Evolutionary conservation across 2,329 filamentous ascomycete species (phyloP).

Genomic region (Aspergillus pseudoviridinutans): DNA sequence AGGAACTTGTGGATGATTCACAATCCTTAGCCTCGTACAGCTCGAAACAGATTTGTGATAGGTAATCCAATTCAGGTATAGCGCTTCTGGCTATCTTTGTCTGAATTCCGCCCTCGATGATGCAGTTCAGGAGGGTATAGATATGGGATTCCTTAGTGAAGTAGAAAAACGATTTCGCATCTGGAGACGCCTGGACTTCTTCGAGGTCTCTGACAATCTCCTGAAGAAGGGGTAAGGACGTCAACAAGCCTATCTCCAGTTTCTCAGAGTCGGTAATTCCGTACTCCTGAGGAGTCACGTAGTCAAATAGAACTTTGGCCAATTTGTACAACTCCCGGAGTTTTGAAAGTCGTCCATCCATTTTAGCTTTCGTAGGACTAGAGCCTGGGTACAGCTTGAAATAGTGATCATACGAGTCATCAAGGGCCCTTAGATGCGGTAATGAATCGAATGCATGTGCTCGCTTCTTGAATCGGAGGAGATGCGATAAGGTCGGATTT

Average conservation of each 20-base stretch:
- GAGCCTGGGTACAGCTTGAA: constrained; percentile 86
- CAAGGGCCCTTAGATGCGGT: constrained; percentile 42
- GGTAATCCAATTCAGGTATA: constrained; percentile 95
- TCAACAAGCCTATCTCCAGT: constrained; percentile 94
- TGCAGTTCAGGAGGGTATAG: constrained; percentile 96
- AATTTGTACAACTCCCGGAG: constrained; percentile 89
- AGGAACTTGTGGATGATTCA: constrained; percentile 74
- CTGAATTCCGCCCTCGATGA: constrained; percentile 91
- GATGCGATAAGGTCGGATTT: constrained; percentile 32
- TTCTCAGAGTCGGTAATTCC: constrained; percentile 95
- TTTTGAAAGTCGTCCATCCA: constrained; percentile 79
- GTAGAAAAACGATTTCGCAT: constrained; percentile 96
- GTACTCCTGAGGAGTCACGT: constrained; percentile 97
- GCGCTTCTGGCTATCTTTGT: constrained; percentile 94
- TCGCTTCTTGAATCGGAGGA: constrained; percentile 49
- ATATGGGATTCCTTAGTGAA: constrained; percentile 99
- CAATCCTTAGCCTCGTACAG: constrained; percentile 91
- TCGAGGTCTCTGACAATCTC: constrained; percentile 97
- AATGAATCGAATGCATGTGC: constrained; percentile 46
- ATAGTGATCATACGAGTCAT: constrained; percentile 64
- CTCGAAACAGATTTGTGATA: constrained; percentile 97
- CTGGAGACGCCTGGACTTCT: constrained; percentile 90
- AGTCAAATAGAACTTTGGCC: constrained; percentile 94
- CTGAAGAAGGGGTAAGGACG: constrained; percentile 86
- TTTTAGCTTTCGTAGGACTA: constrained; percentile 69